A percentile compares a stretch with the other conserved stretches of the same genome.
These are phyloP conservation scores for Zasmidium cellare DNA, from an alignment of 2,329 filamentous ascomycete species.

Conservation along the genomic window DNA sequence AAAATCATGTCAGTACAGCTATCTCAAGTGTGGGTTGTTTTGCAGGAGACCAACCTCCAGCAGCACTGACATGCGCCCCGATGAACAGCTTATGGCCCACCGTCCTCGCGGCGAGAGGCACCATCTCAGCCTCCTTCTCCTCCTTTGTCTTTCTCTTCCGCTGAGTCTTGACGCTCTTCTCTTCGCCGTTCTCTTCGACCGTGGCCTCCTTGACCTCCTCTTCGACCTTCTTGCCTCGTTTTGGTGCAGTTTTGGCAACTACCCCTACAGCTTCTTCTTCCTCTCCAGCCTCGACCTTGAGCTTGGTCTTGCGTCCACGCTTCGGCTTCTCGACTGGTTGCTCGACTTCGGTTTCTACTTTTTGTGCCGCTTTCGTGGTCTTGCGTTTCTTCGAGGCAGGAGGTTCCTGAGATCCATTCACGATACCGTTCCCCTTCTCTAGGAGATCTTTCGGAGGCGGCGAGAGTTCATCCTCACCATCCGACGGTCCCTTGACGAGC, in stretches of 20 bases:
- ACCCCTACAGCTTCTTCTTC: conserved; percentile 6
- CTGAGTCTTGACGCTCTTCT: conserved; percentile 21
- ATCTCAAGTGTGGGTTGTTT: too few relatives aligned
- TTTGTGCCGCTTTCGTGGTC: conserved; percentile 12
- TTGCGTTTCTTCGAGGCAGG: conserved; percentile 25
- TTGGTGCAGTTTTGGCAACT: background rate
- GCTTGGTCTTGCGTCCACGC: conserved; percentile 13
- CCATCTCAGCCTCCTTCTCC: conserved; percentile 56
- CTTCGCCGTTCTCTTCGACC: conserved; percentile 10
- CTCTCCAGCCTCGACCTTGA: conserved; percentile 16
- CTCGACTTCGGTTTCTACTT: conserved; percentile 11
- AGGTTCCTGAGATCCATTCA: conserved; percentile 1
- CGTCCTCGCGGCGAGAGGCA: conserved; percentile 71
- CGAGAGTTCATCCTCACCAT: conserved; percentile 22
- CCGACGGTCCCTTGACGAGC: conserved; percentile 6
- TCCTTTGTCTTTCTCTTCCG: conserved; percentile 58
- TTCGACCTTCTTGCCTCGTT: conserved; percentile 18
- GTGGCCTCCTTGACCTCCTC: conserved; percentile 11
- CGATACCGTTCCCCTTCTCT: conserved; percentile 9
- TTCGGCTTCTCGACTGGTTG: conserved; percentile 13
- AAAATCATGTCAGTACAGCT: background rate
- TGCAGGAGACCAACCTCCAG: conserved; percentile 65
- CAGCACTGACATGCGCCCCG: conserved; percentile 87
- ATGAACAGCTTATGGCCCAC: conserved; percentile 76
- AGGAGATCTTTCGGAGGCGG: conserved; percentile 21